Conservation (phyloP, 176 grass and related monocot genomes). For the Calamus simplicifolius region DNA sequence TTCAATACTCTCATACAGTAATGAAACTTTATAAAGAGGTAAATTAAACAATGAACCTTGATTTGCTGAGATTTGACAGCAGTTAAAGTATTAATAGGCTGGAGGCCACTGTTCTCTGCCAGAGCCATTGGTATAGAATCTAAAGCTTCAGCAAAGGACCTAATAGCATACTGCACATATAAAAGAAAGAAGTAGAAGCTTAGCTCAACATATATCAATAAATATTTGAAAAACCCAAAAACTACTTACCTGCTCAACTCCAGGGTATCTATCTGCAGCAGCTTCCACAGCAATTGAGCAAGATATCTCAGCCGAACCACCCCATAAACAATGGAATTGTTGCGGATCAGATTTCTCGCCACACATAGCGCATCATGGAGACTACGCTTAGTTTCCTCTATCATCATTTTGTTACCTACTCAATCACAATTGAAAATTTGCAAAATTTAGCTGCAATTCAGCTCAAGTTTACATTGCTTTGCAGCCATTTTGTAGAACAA, state of each 20-base stretch:
- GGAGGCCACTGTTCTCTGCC: conserved; percentile 77
- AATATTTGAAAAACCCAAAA: conserved; percentile 4
- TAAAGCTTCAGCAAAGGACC: conserved; percentile 80
- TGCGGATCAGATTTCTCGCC: conserved; percentile 84
- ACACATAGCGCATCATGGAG: conserved; percentile 75
- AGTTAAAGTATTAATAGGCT: conserved; percentile 73
- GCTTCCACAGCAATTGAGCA: conserved; percentile 73
- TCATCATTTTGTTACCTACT: conserved; percentile 90
- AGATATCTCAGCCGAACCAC: conserved; percentile 78
- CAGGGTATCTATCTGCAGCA: conserved; percentile 63
- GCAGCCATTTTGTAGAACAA: too few relatives aligned
- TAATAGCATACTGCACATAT: conserved; percentile 75
- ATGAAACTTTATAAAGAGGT: not conserved
- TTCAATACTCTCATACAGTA: conserved; percentile 32
- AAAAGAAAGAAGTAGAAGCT: conserved; percentile 4
- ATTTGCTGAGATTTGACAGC: conserved; percentile 78
- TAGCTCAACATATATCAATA: conserved; percentile 2
- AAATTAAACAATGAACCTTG: conserved; percentile 34
- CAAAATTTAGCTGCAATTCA: too few relatives aligned
- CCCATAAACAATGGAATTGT: conserved; percentile 81
- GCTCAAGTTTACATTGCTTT: too few relatives aligned
- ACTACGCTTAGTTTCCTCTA: conserved; percentile 88
- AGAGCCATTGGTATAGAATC: conserved; percentile 75
- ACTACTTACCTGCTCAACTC: conserved; percentile 69
- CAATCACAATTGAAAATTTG: not conserved